Evolutionary conservation across 176 grass and related monocot species (phyloP), one percentile per base, ranked within the genome.

Genomic region (Musa troglodytarum): DNA sequence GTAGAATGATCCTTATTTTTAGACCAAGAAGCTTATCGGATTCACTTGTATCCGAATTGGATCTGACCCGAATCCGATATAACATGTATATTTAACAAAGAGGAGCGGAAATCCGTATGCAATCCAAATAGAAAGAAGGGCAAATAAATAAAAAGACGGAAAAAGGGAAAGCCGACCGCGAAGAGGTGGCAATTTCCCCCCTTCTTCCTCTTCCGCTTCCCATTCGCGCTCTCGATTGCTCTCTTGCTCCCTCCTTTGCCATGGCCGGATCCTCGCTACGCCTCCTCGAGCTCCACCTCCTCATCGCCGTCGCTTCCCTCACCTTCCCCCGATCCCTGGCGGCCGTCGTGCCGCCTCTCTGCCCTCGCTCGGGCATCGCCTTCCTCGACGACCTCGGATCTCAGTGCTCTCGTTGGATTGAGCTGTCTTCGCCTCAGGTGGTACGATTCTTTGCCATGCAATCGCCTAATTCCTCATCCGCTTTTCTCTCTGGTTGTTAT

Each of bases 341-440:
- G 20, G 55, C 73, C 49, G 57, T 77, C 50, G 19, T 4, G 65
- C n/a, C 25, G 26, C 52, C 66, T 70, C n/a, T 79, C n/a, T 89
- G 90, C 70, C 52, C 19, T 62, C 78, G 76, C 65, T 75, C 68
- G 74, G 57, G 3, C 28, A 79, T 75, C 52, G 25, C 76, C 52
- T 92, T 92, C 84, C 58, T 92, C 63, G 81, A 82, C 76, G 61
- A 71, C 54, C 16, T 92, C 64, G 73, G 72, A 58, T 87, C 63
- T 53, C 79, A 71, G 16, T 92, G 90, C 79, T 76, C 84, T 82
- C 64, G 52, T 50, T 67, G 76, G 79, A 89, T 92, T 84, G 77
- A 78, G 74, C 79, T 81, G 11, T 89, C 79, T 50, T 73, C n/a
- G 52, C 84, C 84, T 77, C 52, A 77, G 17, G 86, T 87, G 86